These are phyloP conservation scores for Luzula sylvatica DNA, from an alignment of 176 grass and related monocot genomes.

Conservation along the genomic window DNA sequence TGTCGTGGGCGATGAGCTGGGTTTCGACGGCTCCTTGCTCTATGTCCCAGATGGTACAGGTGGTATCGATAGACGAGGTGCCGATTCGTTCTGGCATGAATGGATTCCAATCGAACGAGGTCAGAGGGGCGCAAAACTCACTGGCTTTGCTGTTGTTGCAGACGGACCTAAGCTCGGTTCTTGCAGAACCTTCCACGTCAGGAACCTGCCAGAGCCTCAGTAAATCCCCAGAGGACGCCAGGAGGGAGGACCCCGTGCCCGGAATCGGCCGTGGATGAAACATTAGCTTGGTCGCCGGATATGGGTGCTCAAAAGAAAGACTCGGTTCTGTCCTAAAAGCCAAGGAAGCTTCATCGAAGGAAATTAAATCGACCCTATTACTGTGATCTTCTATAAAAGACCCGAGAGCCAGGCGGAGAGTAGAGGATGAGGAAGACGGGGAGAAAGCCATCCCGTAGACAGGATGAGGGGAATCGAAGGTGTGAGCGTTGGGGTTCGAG, in stretches of 20 bases:
- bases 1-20: slow-evolving; percentile 99
- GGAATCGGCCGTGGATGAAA: slow-evolving; percentile 47
- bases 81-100: slow-evolving; percentile 60
- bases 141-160: slow-evolving; percentile 82
- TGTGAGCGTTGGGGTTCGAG: slow-evolving; percentile 58
- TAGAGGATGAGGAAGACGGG: slow-evolving; percentile 23
- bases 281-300: slow-evolving; percentile 91
- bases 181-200: slow-evolving; percentile 31
- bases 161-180: slow-evolving; percentile 50
- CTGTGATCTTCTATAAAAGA: slow-evolving; percentile 72
- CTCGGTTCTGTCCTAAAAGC: slow-evolving; percentile 57
- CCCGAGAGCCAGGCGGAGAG: slow-evolving; percentile 54
- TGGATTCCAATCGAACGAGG: slow-evolving; percentile 97
- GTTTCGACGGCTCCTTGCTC: slow-evolving; percentile 88
- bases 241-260: slow-evolving; percentile 26
- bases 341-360: slow-evolving; percentile 56
- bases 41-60: slow-evolving; percentile 95
- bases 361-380: slow-evolving; percentile 73
- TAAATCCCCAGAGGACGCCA: slow-evolving; percentile 69
- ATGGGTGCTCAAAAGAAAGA: slow-evolving; percentile 83
- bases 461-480: slow-evolving; percentile 70
- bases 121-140: slow-evolving; percentile 83
- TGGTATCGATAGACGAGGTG: slow-evolving; percentile 95
- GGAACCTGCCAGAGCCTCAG: slow-evolving; percentile 60
- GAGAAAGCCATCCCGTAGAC: slow-evolving; percentile 94